Conservation (phyloP, 2,329 filamentous ascomycete species). For the Penicillium capsulatum region DNA sequence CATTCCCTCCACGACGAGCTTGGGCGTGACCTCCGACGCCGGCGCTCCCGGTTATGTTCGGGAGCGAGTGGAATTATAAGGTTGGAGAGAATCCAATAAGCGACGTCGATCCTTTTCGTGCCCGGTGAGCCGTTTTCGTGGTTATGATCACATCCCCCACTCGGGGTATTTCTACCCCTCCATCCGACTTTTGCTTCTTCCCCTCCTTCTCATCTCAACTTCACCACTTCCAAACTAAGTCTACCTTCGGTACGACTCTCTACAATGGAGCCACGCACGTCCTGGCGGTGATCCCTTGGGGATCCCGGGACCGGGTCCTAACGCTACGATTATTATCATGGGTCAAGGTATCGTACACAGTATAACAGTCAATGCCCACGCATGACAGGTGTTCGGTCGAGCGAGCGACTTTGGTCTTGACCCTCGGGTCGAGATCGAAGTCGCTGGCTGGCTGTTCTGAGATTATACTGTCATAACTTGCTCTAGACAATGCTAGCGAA, state of each 20-base stretch:
- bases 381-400: slow-evolving; percentile 44
- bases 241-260: slow-evolving; percentile 30
- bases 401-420: slow-evolving; percentile 7
- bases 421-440: slow-evolving; percentile 17
- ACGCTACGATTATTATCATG: slow-evolving; percentile 30
- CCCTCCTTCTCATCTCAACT: slow-evolving; percentile 5
- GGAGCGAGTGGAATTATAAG: slow-evolving; percentile 12
- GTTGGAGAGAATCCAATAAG: slow-evolving; percentile 13
- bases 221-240: slow-evolving; percentile 1
- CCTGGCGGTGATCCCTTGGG: slow-evolving; percentile 11
- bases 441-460: slow-evolving; percentile 53
- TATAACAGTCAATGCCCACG: slow-evolving; percentile 39
- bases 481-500: slow-evolving; percentile 85
- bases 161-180: slow-evolving; percentile 22
- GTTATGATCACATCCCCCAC: slow-evolving; percentile 7
- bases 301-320: slow-evolving; percentile 13
- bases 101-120: slow-evolving; percentile 4
- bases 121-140: slow-evolving; percentile 16
- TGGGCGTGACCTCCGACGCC: too few species aligned
- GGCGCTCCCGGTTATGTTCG: slow-evolving; percentile 11
- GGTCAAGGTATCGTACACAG: slow-evolving; percentile 44
- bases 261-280: slow-evolving; percentile 29
- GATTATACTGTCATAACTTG: slow-evolving; percentile 78
- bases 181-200: slow-evolving; percentile 5
- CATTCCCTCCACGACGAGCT: too few species aligned